A percentile compares a stretch with the other conserved stretches of the same genome.
phyloP scores from a whole-genome alignment of 371 early-diverging fungal species.

The Mucor irregularis region DNA sequence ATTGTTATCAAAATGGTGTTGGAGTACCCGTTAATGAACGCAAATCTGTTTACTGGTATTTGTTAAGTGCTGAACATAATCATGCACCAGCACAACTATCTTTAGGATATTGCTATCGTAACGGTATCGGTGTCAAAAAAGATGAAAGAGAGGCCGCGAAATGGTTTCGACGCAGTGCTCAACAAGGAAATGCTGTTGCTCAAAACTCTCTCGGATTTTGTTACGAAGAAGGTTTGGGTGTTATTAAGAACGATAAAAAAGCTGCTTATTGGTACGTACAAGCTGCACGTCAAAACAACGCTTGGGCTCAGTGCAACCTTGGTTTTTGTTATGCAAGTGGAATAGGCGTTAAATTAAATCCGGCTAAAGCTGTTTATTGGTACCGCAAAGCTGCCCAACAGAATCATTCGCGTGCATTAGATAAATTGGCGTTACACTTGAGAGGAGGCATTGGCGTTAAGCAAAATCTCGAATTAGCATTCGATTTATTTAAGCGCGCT shows the following conservation, averaged over 20 bases:
- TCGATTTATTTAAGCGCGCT: conserved; percentile 62
- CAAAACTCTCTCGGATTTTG: conserved; percentile 87
- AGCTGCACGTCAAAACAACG: conserved; percentile 64
- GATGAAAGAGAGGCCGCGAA: conserved; percentile 66
- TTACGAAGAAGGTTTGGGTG: conserved; percentile 76
- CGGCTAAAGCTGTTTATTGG: conserved; percentile 54
- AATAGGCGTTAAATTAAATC: conserved; percentile 63
- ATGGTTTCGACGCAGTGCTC: conserved; percentile 68
- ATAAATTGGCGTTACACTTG: conserved; percentile 77
- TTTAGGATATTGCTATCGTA: conserved; percentile 83
- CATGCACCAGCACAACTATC: conserved; percentile 75
- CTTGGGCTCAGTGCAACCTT: conserved; percentile 71
- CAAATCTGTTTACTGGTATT: conserved; percentile 79
- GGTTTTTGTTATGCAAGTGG: conserved; percentile 76
- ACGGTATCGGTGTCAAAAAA: conserved; percentile 72
- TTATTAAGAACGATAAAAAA: conserved; percentile 46
- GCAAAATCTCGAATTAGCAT: conserved; percentile 56
- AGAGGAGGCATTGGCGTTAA: conserved; percentile 71
- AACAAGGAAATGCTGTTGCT: conserved; percentile 75
- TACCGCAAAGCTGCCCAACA: conserved; percentile 68
- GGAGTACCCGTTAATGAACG: conserved; percentile 63
- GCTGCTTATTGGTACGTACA: conserved; percentile 69
- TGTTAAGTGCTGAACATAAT: conserved; percentile 62
- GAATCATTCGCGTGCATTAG: conserved; percentile 64
- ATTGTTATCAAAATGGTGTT: conserved; percentile 89